A percentile compares a stretch with the other conserved stretches of the same genome.
These are phyloP conservation scores for Neotropicomus parvogracilis DNA, from an alignment of 1,284 basidiomycete species.

Conservation along the genomic window DNA sequence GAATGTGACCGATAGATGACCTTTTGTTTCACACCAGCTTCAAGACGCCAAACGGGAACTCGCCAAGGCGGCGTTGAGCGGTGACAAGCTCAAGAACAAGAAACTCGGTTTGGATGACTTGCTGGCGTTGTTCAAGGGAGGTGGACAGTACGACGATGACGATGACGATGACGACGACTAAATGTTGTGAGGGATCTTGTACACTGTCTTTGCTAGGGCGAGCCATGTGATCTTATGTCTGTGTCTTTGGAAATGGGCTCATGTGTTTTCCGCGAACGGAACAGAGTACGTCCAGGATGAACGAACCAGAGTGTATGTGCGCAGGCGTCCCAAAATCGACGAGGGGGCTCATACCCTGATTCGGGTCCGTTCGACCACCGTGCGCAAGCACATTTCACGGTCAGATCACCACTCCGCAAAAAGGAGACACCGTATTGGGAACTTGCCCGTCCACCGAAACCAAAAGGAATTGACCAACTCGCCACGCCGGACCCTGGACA, in stretches of 20 bases:
- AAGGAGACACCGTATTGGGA: no score
- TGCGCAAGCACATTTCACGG: no score
- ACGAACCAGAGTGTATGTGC: neutral
- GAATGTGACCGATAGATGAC: constrained; percentile 1
- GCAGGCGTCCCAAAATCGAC: no score
- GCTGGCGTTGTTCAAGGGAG: constrained; percentile 69
- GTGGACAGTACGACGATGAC: constrained; percentile 48
- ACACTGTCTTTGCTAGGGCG: neutral
- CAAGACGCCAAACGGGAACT: constrained; percentile 87
- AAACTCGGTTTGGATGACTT: constrained; percentile 83
- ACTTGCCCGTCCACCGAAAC: no score
- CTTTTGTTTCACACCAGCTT: constrained; percentile 40
- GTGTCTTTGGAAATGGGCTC: neutral
- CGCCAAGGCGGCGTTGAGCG: constrained; percentile 81
- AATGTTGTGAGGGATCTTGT: neutral
- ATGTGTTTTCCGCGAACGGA: neutral
- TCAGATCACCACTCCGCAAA: no score
- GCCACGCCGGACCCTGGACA: no score
- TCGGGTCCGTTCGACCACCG: no score
- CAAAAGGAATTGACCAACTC: no score
- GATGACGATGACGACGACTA: constrained; percentile 44
- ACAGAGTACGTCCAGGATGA: neutral
- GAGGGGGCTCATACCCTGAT: no score
- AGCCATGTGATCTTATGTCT: neutral
- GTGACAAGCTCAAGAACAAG: constrained; percentile 83